Evolutionary conservation across 2,329 filamentous ascomycete genomes (phyloP).

Genomic region (Graphiopsis chlorocephala): DNA sequence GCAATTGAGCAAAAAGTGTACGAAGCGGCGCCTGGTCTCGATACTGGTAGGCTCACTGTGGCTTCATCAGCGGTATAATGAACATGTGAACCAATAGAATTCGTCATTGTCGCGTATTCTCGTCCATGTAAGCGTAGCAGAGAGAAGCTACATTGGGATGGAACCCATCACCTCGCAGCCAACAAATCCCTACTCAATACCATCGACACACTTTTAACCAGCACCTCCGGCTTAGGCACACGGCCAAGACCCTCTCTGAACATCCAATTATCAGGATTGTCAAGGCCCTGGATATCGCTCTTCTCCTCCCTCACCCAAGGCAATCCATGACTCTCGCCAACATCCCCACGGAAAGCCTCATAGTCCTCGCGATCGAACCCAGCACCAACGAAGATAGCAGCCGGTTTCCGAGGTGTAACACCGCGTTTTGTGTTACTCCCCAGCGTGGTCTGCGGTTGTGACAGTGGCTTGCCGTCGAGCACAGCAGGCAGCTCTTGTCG

Average conservation of each 20-base stretch:
- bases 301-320: slow-evolving; percentile 12
- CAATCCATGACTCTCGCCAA: background rate
- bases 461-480: background rate
- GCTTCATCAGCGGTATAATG: background rate
- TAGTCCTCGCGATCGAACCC: slow-evolving; percentile 5
- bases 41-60: background rate
- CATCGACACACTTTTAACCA: slow-evolving; percentile 7
- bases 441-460: slow-evolving; percentile 1
- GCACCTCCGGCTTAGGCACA: slow-evolving; percentile 5
- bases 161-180: background rate
- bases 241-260: slow-evolving; percentile 1
- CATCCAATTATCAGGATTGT: slow-evolving; percentile 8
- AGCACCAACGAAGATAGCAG: slow-evolving; percentile 1
- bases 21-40: too few species aligned
- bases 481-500: background rate
- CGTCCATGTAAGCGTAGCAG: background rate
- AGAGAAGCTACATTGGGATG: background rate
- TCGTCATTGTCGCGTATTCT: background rate
- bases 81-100: background rate
- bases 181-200: slow-evolving; percentile 6
- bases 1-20: too few species aligned
- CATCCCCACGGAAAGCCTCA: background rate
- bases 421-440: slow-evolving; percentile 7
- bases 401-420: background rate
- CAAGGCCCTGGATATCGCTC: background rate